phyloP scores from a whole-genome alignment of 768 basidiomycete genomes.

The Fistulinella prunicolor region DNA sequence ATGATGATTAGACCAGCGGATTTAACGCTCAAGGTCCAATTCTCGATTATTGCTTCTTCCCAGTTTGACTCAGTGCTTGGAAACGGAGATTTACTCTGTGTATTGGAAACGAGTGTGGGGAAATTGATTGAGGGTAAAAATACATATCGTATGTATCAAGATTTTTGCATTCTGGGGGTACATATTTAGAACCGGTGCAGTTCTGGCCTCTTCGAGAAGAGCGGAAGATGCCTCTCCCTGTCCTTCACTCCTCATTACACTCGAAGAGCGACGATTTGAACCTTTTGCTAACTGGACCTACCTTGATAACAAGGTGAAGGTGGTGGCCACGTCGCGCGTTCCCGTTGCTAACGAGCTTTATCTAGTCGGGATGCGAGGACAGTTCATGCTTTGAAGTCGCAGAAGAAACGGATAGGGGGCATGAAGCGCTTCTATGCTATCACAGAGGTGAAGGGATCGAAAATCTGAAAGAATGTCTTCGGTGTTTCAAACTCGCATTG shows the following conservation, averaged over 20 bases:
- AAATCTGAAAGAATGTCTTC: background rate
- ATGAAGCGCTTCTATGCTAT: background rate
- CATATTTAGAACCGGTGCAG: background rate
- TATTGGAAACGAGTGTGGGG: background rate
- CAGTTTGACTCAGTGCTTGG: background rate
- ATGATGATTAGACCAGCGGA: background rate
- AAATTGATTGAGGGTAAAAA: background rate
- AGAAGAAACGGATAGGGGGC: background rate
- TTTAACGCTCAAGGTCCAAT: background rate
- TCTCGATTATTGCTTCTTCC: background rate
- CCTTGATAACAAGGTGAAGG: no score
- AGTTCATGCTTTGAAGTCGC: background rate
- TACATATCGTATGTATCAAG: background rate
- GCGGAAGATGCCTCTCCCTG: background rate
- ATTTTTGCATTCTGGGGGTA: background rate
- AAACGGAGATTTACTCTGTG: background rate
- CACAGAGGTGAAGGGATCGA: background rate
- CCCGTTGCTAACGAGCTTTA: no score
- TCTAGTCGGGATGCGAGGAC: background rate
- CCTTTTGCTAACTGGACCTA: background rate
- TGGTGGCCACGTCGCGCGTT: no score
- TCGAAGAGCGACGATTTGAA: background rate
- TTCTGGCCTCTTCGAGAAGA: background rate
- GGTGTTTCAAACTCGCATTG: background rate
- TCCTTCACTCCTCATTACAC: background rate